phyloP scores from a whole-genome alignment of 257 asterid species.

The Solanum habrochaites region DNA sequence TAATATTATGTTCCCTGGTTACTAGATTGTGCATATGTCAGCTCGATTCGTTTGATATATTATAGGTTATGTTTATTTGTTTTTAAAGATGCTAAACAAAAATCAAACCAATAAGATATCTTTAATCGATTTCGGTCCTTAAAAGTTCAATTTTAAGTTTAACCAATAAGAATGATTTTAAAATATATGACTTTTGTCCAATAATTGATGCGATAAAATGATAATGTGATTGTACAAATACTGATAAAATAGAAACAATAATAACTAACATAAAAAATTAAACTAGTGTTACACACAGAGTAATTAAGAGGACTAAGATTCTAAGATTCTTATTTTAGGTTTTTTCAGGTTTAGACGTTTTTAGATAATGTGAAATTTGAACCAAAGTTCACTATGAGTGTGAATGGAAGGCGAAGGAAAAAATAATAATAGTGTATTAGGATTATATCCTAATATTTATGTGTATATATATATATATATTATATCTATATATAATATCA shows the following conservation, averaged over 20 bases:
- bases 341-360: not conserved
- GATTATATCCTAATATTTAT: not conserved
- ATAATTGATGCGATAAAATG: not conserved
- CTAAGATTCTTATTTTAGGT: too few relatives aligned
- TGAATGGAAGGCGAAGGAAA: not conserved
- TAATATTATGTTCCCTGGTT: not conserved
- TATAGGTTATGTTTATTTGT: too few relatives aligned
- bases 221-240: too few relatives aligned
- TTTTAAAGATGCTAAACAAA: too few relatives aligned
- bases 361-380: not conserved
- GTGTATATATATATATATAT: not conserved
- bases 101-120: not conserved
- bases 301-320: not conserved
- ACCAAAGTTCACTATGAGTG: not conserved
- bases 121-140: not conserved
- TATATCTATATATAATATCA: too few relatives aligned
- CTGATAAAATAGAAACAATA: not conserved
- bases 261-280: not conserved
- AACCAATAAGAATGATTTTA: not conserved
- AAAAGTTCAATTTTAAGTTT: too few relatives aligned
- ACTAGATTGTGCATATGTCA: not conserved
- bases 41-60: too few relatives aligned
- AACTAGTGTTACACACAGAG: not conserved
- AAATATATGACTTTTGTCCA: not conserved
- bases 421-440: not conserved